Base-by-base conservation (phyloP, 164 flowering plant genomes). In the Dillenia suffruticosa region DNA sequence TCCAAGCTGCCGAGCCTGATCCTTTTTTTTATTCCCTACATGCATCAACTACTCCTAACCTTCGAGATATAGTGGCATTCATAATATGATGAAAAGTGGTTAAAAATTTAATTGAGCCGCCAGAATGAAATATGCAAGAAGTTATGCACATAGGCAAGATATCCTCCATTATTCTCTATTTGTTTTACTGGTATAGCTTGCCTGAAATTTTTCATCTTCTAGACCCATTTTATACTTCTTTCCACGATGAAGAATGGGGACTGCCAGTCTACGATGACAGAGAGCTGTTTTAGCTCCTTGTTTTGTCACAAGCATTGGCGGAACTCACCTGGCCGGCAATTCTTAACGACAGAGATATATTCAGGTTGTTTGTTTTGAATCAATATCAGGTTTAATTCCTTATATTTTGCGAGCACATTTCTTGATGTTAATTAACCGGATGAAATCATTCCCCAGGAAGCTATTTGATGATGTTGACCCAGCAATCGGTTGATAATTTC, bases 191-290 rank as follows among this genome's bases (percentile, higher is more conserved):
- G 7, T 4, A 32, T 32, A 32, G 40, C 40, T 32, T 32, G 40
- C 6, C 40, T 5, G 7, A 32, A 32, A 32, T 32, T 32, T 32
- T 32, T 32, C 6, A 32, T 62, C 24, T 65, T 13, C 59, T 76
- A 92, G 97, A 89, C 40, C 92, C 87, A 40, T 57, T 82, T 24
- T 84, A 92, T 68, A 66, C 61, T 58, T 63, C 78, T 57, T 92
- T 92, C 79, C 97, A 92, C 54, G 92, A 92, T 60, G 87, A 86
- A 68, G 96, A 89, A 77, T 92, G 96, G 94, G 96, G 97, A 58
- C 87, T 85, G 55, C 92, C 90, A 22, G 90, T 84, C 68, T 77
- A 76, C 56, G 90, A 89, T n/a, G 96, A 92, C 60, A 67, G 45
- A 60, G 87, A 81, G 73, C 70, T 92, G 44, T 81, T 87, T 65